Percentiles rank a stretch among this genome's conserved stretches.
Evolutionary conservation across 257 asterid genomes (phyloP).

Genomic region (Capsicum pubescens): DNA sequence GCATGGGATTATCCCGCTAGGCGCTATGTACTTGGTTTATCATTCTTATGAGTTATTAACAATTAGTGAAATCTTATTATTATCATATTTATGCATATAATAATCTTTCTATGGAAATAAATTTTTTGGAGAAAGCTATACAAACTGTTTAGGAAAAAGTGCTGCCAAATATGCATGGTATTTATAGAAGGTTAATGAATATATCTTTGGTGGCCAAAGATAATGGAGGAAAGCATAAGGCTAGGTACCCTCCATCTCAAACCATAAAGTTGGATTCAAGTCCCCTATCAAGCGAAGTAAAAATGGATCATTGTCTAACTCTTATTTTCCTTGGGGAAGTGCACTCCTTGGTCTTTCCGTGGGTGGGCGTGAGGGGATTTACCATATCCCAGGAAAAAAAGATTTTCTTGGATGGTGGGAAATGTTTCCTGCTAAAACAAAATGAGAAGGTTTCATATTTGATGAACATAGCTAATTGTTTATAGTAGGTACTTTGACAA

Average conservation of each 20-base stretch:
- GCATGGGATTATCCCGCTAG: background rate
- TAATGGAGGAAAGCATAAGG: too few relatives aligned
- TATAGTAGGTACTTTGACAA: background rate
- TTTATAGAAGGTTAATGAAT: too few relatives aligned
- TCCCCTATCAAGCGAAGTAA: too few relatives aligned
- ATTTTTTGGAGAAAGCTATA: background rate
- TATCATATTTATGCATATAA: background rate
- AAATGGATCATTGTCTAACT: background rate
- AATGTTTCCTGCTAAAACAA: too few relatives aligned
- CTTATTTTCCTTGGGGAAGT: background rate
- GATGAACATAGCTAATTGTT: slow-evolving; percentile 1
- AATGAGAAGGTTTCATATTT: too few relatives aligned
- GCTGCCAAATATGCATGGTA: background rate
- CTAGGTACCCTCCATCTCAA: too few relatives aligned
- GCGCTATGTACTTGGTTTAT: background rate
- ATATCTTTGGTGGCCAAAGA: too few relatives aligned
- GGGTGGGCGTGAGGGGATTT: background rate
- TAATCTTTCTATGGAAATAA: background rate
- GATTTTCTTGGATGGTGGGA: background rate
- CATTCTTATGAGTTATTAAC: background rate
- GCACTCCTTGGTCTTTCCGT: background rate
- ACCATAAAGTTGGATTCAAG: too few relatives aligned
- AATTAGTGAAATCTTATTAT: background rate
- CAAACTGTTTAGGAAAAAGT: background rate
- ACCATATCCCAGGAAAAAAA: background rate